phyloP scores from a whole-genome alignment of 2,329 filamentous ascomycete genomes.

The Torrubiellomyces zombiae region DNA sequence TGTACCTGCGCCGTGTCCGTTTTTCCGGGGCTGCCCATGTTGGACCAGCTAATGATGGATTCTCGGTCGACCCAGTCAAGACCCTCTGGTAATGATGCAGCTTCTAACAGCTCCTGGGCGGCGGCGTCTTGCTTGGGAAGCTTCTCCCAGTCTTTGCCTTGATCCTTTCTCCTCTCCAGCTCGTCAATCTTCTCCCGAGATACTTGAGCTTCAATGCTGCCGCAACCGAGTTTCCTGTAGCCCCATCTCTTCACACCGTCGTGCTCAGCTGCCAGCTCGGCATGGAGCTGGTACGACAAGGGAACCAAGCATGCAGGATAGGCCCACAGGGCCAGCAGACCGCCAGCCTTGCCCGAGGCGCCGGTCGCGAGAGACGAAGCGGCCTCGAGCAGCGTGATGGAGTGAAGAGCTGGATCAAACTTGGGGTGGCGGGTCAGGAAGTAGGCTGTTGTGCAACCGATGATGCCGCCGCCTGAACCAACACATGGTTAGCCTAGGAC shows the following conservation, averaged over 20 bases:
- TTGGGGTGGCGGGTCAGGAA: constrained; percentile 73
- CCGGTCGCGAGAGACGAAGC: constrained; percentile 68
- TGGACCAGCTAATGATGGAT: constrained; percentile 52
- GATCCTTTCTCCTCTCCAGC: constrained; percentile 8
- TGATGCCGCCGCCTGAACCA: constrained; percentile 85
- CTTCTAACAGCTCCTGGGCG: constrained; percentile 29
- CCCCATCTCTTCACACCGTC: constrained; percentile 68
- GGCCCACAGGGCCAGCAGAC: constrained; percentile 78
- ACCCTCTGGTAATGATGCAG: constrained; percentile 52
- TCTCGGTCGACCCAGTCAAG: constrained; percentile 70
- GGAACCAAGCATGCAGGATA: constrained; percentile 75
- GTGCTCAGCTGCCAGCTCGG: constrained; percentile 71
- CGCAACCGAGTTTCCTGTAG: constrained; percentile 65
- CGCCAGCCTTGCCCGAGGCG: constrained; percentile 88
- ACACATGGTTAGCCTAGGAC: too few species aligned
- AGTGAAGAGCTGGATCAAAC: constrained; percentile 59
- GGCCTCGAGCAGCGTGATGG: constrained; percentile 76
- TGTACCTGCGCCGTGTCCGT: constrained; percentile 85
- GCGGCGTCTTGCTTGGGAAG: constrained; percentile 41
- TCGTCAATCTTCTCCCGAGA: constrained; percentile 17
- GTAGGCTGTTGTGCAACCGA: constrained; percentile 83
- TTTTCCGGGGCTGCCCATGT: constrained; percentile 56
- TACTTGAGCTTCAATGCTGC: constrained; percentile 30
- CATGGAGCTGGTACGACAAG: constrained; percentile 69
- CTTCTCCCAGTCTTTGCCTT: constrained; percentile 39